Evolutionary conservation across 2,329 filamentous ascomycete species (phyloP).

Genomic region (Chaetomium olivaceum): DNA sequence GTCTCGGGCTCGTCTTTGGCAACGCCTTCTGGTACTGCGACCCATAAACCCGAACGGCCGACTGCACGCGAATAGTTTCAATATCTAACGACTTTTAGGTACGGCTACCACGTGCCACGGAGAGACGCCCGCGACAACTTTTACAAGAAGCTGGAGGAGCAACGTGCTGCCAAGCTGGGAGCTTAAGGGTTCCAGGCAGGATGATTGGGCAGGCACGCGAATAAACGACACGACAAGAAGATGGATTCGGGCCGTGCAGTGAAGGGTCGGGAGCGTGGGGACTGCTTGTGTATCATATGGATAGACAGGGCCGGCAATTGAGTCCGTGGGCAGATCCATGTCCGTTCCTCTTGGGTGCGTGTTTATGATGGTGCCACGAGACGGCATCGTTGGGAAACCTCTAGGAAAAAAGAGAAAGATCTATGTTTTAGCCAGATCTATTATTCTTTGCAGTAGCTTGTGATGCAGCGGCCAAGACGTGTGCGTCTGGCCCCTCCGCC

Average conservation of each 20-base stretch:
- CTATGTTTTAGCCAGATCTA: constrained; percentile 1
- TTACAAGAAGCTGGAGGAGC: constrained; percentile 60
- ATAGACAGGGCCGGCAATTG: constrained; percentile 35
- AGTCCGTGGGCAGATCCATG: constrained; percentile 20
- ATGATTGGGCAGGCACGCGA: background rate
- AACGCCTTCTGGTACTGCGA: constrained; percentile 58
- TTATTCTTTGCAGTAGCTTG: constrained; percentile 3
- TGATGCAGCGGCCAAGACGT: constrained; percentile 37
- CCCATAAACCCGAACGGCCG: constrained; percentile 13
- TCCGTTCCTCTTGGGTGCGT: constrained; percentile 17
- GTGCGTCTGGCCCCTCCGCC: constrained; percentile 35
- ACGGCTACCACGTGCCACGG: constrained; percentile 64
- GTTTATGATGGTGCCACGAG: background rate
- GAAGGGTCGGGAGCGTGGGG: constrained; percentile 5
- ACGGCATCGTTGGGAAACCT: background rate
- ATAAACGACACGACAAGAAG: constrained; percentile 11
- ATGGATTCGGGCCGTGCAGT: background rate
- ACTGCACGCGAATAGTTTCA: background rate
- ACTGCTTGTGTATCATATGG: constrained; percentile 28
- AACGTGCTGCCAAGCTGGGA: constrained; percentile 47
- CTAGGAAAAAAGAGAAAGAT: background rate
- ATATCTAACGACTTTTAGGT: constrained; percentile 45
- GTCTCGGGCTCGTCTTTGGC: constrained; percentile 55
- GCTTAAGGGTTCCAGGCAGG: constrained; percentile 12
- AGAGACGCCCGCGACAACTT: constrained; percentile 58